phyloP scores from a whole-genome alignment of 1,139 yeast species.

The Candida sanyaensis region DNA sequence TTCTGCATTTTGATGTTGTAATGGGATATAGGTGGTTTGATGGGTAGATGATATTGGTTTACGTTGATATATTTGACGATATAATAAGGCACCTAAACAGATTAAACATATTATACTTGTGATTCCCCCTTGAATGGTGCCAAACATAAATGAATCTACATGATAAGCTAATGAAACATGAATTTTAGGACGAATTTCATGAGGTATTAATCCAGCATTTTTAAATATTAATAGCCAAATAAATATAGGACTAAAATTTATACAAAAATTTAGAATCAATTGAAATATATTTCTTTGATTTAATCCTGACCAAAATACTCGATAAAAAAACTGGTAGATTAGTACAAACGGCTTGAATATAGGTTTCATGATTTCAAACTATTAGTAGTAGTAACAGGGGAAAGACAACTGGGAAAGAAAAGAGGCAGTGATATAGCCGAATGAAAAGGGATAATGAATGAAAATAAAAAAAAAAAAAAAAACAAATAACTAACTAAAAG shows the following conservation, averaged over 20 bases:
- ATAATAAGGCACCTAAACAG: constrained; percentile 16
- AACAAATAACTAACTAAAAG: background rate
- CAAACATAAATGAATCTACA: constrained; percentile 40
- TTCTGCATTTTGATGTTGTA: background rate
- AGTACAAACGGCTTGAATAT: constrained; percentile 19
- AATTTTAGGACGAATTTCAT: constrained; percentile 54
- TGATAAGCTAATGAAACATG: constrained; percentile 48
- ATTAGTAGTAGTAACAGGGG: background rate
- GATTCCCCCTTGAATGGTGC: constrained; percentile 17
- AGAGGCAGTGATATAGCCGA: background rate
- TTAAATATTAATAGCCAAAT: constrained; percentile 62
- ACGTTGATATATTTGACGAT: constrained; percentile 9
- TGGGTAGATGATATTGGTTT: background rate
- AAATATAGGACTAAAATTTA: constrained; percentile 56
- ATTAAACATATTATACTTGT: constrained; percentile 17
- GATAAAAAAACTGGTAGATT: constrained; percentile 19
- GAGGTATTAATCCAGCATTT: constrained; percentile 62
- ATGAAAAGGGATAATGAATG: too few relatives aligned
- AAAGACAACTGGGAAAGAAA: background rate
- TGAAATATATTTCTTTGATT: constrained; percentile 40
- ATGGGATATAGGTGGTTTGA: background rate
- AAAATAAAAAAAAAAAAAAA: background rate
- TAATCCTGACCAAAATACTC: constrained; percentile 26
- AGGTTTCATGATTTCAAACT: background rate
- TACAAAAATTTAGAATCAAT: constrained; percentile 43